These are phyloP conservation scores for Alopecurus myosuroides DNA, from an alignment of 176 grass and related monocot species.

Conservation along the genomic window DNA sequence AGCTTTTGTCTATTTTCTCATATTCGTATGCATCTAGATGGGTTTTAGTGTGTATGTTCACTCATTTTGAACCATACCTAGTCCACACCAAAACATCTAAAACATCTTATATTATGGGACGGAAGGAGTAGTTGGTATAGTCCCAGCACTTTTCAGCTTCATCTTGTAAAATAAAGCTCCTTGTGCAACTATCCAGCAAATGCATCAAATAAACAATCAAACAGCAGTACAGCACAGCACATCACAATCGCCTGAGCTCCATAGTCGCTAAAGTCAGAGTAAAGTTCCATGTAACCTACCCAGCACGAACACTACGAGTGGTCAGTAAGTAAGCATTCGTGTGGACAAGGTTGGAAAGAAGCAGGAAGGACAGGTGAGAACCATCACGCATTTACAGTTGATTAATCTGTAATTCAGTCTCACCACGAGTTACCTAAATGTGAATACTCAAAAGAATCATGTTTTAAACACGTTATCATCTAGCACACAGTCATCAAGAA, in stretches of 20 bases:
- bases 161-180: neutral
- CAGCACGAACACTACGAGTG: neutral
- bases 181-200: neutral
- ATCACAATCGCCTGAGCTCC: neutral
- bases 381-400: neutral
- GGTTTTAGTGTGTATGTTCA: too few species aligned
- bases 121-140: neutral
- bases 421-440: neutral
- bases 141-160: too few species aligned
- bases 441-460: neutral
- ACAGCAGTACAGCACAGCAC: neutral
- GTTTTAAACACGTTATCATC: neutral
- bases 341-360: neutral
- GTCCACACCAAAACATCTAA: too few species aligned
- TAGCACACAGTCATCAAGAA: neutral
- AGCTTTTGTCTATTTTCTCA: too few species aligned
- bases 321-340: neutral
- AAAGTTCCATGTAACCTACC: neutral
- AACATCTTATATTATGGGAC: too few species aligned
- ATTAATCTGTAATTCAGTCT: neutral
- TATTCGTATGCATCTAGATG: too few species aligned
- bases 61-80: too few species aligned
- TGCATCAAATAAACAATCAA: neutral
- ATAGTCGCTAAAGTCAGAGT: neutral
- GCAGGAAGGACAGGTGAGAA: neutral